These are phyloP conservation scores for Hyaloperonospora brassicae DNA, from an alignment of 352 stramenopile species.

Conservation along the genomic window DNA sequence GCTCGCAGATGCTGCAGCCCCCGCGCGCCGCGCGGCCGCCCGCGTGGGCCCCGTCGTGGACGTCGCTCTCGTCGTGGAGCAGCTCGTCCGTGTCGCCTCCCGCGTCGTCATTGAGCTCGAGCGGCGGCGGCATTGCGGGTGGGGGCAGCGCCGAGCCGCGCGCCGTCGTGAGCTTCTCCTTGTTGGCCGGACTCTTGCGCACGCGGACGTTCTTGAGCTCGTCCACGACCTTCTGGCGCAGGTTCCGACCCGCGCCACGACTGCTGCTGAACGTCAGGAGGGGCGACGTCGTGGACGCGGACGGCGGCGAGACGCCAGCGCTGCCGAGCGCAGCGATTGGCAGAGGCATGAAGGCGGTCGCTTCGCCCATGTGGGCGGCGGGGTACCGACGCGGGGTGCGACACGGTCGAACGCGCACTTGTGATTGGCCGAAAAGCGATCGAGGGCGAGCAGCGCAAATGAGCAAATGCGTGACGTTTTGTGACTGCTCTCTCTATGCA, in stretches of 20 bases:
- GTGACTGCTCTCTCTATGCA: no score
- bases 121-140: constrained; percentile 11
- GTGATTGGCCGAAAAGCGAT: no score
- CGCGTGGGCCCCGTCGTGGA: no score
- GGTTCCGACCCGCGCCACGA: constrained; percentile 24
- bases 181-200: constrained; percentile 21
- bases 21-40: no score
- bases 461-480: no score
- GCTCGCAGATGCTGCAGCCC: constrained; percentile 54
- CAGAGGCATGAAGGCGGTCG: constrained; percentile 7
- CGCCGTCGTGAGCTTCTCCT: constrained; percentile 9
- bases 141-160: not conserved
- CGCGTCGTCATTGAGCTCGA: constrained; percentile 31
- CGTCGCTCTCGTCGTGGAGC: constrained; percentile 18
- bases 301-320: not conserved
- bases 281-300: constrained; percentile 6
- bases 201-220: constrained; percentile 58
- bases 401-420: no score
- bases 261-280: not conserved
- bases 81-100: constrained; percentile 20
- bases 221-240: constrained; percentile 55
- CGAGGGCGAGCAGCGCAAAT: no score
- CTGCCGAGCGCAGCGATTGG: constrained; percentile 4
- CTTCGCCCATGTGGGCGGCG: constrained; percentile 21
- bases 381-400: no score